Evolutionary conservation across 176 grass and related monocot genomes (phyloP), one percentile per base, ranked within the genome.

Genomic region (Avena insularis): DNA sequence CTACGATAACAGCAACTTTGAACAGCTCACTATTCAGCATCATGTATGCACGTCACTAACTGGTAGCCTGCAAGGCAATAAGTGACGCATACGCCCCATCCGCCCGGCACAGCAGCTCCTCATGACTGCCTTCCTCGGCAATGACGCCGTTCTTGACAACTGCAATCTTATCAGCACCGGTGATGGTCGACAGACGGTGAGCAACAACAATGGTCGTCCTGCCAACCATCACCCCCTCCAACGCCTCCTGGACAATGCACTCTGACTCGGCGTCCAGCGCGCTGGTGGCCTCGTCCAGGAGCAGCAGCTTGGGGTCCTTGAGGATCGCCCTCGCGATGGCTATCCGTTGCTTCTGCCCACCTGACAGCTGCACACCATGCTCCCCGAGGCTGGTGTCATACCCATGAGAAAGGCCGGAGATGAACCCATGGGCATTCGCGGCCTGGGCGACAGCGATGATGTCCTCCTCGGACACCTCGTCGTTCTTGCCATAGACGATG

Each of bases 231-330:
- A 89, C 85, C 46, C 74, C 77, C 53, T 93, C 91, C 5, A 88
- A 72, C 4, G 91, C 88, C 29, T 87, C 91, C 61, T 93, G 91
- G 54, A 93, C 91, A 31, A 78, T 63, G 11, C 85, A 85, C 88
- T 93, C 91, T 7, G 96, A 98, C 89, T 98, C 95, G 1, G 93
- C 91, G 63, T 98, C 95, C 9, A 98, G 89, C 8, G 95, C 95
- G 36, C 95, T 98, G 4, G 95, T 98, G 27, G 95, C 95, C 80
- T 98, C 95, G 68, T 98, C 95, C 9, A 98, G 91, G 49, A 98
- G 93, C 49, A 98, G 96, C 70, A 93, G 38, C 61, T 59, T 84
- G 13, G 90, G 90, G 58, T 91, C 60, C 82, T 71, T 88, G 12
- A 91, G 82, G 49, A 91, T 70, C 4, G 90, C 93, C 86, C 93